Conservation (phyloP, 2,329 filamentous ascomycete genomes). For the Lomentospora prolificans region DNA sequence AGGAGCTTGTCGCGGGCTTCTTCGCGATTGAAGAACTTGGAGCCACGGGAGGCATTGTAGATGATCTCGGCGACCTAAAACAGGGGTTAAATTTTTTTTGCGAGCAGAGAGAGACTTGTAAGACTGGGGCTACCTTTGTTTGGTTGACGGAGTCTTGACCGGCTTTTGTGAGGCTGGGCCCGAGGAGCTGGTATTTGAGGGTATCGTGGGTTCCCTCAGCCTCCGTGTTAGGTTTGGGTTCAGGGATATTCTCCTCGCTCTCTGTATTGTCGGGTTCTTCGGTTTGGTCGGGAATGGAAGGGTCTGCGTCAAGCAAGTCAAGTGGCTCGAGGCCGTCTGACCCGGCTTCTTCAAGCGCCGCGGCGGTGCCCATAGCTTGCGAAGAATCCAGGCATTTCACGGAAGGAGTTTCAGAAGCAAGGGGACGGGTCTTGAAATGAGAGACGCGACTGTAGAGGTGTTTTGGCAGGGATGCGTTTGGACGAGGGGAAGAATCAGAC, state of each 20-base stretch:
- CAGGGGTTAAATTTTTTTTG: background rate
- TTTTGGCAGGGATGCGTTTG: conserved; percentile 8
- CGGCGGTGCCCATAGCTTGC: background rate
- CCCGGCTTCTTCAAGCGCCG: background rate
- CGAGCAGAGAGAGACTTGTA: background rate
- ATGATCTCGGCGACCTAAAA: conserved; percentile 82
- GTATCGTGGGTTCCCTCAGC: conserved; percentile 36
- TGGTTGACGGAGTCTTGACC: conserved; percentile 93
- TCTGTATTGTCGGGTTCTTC: background rate
- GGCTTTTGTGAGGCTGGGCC: conserved; percentile 85
- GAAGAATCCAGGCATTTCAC: background rate
- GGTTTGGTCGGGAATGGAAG: background rate
- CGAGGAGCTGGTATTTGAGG: conserved; percentile 81
- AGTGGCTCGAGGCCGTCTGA: background rate
- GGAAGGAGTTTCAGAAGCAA: background rate
- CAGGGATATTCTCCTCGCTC: background rate
- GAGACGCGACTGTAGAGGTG: background rate
- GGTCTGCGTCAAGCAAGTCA: background rate
- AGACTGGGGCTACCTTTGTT: conserved; percentile 47
- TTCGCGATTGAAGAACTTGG: conserved; percentile 92
- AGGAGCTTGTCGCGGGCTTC: conserved; percentile 71
- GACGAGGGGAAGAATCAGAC: conserved; percentile 6
- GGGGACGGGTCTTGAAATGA: too few species aligned
- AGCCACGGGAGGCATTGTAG: conserved; percentile 92
- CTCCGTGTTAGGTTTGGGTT: background rate